These are phyloP conservation scores for Casaregolazyma suthepensis DNA, from an alignment of 1,139 yeast genomes.

Conservation along the genomic window DNA sequence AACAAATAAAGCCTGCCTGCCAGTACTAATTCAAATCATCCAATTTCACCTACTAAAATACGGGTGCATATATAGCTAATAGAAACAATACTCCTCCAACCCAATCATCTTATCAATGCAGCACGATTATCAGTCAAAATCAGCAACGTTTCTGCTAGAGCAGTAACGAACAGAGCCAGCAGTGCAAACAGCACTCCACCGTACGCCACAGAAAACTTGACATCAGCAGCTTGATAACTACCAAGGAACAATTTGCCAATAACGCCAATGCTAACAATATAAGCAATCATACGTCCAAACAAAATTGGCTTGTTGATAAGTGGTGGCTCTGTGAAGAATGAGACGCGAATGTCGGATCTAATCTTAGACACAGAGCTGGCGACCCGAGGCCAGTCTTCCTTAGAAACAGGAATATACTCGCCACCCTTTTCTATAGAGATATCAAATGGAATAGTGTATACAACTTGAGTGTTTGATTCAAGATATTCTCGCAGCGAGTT, in stretches of 20 bases:
- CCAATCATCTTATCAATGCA: not conserved
- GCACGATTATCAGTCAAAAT: not conserved
- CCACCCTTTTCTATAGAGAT: not conserved
- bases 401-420: not conserved
- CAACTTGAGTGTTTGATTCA: not conserved
- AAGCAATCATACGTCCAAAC: not conserved
- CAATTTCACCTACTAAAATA: not conserved
- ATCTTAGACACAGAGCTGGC: not conserved
- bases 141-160: not conserved
- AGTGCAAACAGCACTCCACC: not conserved
- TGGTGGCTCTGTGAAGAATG: not conserved
- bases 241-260: not conserved
- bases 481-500: not conserved
- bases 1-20: too few relatives aligned
- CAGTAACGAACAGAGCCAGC: not conserved
- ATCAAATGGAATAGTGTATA: not conserved
- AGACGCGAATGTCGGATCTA: not conserved
- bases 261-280: not conserved
- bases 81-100: not conserved
- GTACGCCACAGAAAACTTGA: not conserved
- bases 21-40: not conserved
- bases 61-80: not conserved
- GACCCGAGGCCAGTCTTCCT: not conserved
- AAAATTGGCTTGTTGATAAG: not conserved
- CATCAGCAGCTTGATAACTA: not conserved